Evolutionary conservation across 108 stramenopile species (phyloP).

Genomic region (Discostella stelligeroides): DNA sequence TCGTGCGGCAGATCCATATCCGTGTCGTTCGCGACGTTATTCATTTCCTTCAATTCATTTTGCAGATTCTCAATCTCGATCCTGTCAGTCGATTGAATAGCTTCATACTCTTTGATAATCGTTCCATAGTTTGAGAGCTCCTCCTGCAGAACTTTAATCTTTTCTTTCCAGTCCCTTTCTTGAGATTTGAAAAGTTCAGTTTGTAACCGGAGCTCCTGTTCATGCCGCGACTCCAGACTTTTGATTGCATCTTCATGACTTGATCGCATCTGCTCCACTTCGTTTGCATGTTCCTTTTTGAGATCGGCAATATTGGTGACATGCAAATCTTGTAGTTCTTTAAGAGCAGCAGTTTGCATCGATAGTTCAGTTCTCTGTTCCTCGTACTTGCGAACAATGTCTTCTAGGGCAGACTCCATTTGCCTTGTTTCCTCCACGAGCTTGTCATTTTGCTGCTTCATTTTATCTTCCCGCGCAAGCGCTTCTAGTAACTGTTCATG

Average conservation of each 20-base stretch:
- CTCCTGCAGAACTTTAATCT: not conserved
- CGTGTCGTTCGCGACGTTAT: not conserved
- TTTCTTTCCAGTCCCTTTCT: not conserved
- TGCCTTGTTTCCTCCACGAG: conserved; percentile 4
- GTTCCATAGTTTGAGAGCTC: not conserved
- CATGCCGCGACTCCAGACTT: not conserved
- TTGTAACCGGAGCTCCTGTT: conserved; percentile 1
- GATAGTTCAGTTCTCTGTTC: conserved; percentile 20
- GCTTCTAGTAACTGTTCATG: conserved; percentile 11
- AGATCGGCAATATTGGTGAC: conserved; percentile 5
- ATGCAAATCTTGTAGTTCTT: conserved; percentile 18
- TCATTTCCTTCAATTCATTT: conserved; percentile 3
- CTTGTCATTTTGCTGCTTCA: conserved; percentile 4
- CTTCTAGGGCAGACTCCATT: conserved; percentile 22
- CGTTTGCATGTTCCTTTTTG: conserved; percentile 5
- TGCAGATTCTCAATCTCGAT: conserved; percentile 9
- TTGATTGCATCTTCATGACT: not conserved
- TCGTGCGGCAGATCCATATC: conserved; percentile 5
- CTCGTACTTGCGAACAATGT: conserved; percentile 28
- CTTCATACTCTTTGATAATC: conserved; percentile 3
- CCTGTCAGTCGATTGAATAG: conserved; percentile 5
- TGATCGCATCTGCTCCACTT: conserved; percentile 11
- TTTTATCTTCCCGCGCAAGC: conserved; percentile 16
- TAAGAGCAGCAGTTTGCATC: conserved; percentile 13
- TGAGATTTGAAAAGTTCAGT: conserved; percentile 6